phyloP scores from a whole-genome alignment of 1,284 basidiomycete species.

The Mycosarcoma maydis region DNA sequence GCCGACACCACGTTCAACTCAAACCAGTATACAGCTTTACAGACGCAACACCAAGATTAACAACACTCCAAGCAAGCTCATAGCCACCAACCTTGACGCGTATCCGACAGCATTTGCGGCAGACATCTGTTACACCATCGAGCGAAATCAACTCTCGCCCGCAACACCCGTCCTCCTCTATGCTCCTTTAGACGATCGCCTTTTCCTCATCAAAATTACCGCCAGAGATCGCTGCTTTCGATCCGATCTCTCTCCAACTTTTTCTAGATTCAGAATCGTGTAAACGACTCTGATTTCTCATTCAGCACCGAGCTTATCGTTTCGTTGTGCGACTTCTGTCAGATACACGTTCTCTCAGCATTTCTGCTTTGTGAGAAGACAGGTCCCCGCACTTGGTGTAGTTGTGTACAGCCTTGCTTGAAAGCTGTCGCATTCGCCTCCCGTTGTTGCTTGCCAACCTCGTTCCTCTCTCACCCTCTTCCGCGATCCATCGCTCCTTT shows the following conservation, averaged over 20 bases:
- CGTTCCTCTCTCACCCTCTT: neutral
- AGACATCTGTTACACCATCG: too few species aligned
- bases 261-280: neutral
- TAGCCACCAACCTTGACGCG: too few species aligned
- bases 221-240: slow-evolving; percentile 1
- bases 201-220: neutral
- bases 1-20: neutral
- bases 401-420: slow-evolving; percentile 6
- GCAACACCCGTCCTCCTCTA: neutral
- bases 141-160: neutral
- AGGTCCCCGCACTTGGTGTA: slow-evolving; percentile 8
- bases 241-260: slow-evolving; percentile 1
- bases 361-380: slow-evolving; percentile 21
- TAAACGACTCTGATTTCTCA: slow-evolving; percentile 3
- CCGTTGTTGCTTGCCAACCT: neutral
- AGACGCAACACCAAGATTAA: neutral
- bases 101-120: too few species aligned
- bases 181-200: slow-evolving; percentile 15
- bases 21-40: neutral
- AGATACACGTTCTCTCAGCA: slow-evolving; percentile 40
- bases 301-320: neutral
- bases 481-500: slow-evolving; percentile 30
- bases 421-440: slow-evolving; percentile 12
- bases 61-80: too few species aligned
- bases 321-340: slow-evolving; percentile 20